These are phyloP conservation scores for Asterophora parasitica DNA, from an alignment of 768 basidiomycete species.

Conservation along the genomic window DNA sequence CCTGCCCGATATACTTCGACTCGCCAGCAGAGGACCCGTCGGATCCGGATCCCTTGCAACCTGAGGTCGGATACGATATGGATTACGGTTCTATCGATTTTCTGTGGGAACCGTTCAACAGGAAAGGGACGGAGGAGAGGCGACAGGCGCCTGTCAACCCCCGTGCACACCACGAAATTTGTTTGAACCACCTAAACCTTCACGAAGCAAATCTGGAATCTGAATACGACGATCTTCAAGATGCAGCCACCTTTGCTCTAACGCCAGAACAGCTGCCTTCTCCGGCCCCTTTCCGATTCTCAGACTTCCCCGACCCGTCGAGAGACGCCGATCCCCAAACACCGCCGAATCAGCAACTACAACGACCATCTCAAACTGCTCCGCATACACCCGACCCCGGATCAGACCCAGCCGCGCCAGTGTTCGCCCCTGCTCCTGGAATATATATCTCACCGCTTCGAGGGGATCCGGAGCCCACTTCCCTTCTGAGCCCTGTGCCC, in stretches of 20 bases:
- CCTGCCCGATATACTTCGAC: constrained; percentile 43
- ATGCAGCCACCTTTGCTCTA: not conserved
- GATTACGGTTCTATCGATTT: constrained; percentile 45
- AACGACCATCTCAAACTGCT: not conserved
- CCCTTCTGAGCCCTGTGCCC: not conserved
- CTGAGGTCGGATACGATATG: constrained; percentile 26
- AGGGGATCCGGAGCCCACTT: constrained; percentile 3
- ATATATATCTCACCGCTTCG: constrained; percentile 33
- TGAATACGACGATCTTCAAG: not conserved
- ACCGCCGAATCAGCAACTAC: not conserved
- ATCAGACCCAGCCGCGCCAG: constrained; percentile 11
- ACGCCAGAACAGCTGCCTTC: constrained; percentile 13
- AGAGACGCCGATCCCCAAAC: not conserved
- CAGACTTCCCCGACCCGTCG: constrained; percentile 13
- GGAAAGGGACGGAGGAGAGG: constrained; percentile 17
- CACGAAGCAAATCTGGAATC: not conserved
- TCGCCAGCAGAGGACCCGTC: constrained; percentile 48
- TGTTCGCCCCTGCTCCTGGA: constrained; percentile 33
- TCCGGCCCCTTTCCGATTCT: constrained; percentile 26
- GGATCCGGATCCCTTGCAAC: constrained; percentile 30
- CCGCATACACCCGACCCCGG: not conserved
- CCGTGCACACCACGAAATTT: not conserved
- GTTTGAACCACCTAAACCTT: not conserved
- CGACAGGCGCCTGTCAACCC: not conserved
- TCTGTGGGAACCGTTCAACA: constrained; percentile 50